A percentile compares a stretch with the other conserved stretches of the same genome.
phyloP scores from a whole-genome alignment of 176 grass and related monocot species.

The Pontederia crassipes region DNA sequence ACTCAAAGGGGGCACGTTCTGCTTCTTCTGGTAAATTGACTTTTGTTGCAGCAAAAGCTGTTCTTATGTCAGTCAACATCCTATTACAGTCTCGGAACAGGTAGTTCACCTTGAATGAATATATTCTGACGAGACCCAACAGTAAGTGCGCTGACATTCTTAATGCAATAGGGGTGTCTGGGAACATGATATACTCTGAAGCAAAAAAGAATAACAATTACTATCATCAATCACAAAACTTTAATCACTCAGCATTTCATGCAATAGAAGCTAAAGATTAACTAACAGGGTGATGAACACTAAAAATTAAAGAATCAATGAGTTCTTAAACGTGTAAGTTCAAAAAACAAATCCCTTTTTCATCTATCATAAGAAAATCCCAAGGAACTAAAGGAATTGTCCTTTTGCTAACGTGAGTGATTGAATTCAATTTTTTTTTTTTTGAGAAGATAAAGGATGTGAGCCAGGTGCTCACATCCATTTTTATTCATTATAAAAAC shows the following conservation, averaged over 20 bases:
- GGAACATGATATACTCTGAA: constrained; percentile 69
- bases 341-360: no score
- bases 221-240: background rate
- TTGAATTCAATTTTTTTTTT: no score
- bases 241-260: background rate
- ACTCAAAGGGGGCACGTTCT: constrained; percentile 42
- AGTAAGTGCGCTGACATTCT: constrained; percentile 88
- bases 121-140: constrained; percentile 85
- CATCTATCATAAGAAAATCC: no score
- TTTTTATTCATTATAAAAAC: no score
- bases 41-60: constrained; percentile 36
- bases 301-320: no score
- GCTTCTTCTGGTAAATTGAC: constrained; percentile 47
- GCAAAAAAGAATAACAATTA: background rate
- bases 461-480: no score
- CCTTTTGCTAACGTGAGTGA: no score
- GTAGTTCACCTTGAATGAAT: constrained; percentile 89
- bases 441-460: no score
- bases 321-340: no score
- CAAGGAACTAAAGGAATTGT: no score
- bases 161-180: constrained; percentile 74
- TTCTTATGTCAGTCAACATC: constrained; percentile 60
- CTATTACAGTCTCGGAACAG: constrained; percentile 65
- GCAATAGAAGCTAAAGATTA: background rate
- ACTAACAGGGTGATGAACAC: no score